Conservation (phyloP, 306 rosid species). For the Gastrolobium bilobum region DNA sequence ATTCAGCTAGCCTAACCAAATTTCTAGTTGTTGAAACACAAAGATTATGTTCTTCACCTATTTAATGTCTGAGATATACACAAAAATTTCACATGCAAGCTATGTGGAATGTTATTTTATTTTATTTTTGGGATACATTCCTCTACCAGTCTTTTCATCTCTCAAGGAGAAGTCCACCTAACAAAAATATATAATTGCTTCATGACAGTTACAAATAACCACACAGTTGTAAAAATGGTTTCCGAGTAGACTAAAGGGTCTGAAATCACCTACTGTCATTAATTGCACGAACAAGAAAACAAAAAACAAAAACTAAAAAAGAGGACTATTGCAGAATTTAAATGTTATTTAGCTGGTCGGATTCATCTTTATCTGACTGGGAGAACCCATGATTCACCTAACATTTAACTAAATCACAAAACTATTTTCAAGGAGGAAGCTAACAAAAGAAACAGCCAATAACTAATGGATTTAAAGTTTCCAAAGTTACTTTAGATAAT, state of each 20-base stretch:
- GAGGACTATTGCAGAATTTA: not conserved
- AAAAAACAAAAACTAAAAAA: not conserved
- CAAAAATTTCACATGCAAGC: no score
- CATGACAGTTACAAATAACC: conserved; percentile 1
- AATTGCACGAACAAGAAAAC: not conserved
- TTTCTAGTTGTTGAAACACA: conserved; percentile 4
- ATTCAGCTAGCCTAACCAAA: conserved; percentile 19
- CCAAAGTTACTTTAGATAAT: no score
- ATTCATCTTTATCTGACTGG: not conserved
- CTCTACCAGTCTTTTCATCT: conserved; percentile 21
- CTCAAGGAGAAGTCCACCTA: conserved; percentile 1
- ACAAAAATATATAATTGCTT: conserved; percentile 23
- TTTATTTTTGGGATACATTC: no score
- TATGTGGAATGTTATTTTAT: no score
- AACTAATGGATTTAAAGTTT: no score
- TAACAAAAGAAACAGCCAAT: not conserved
- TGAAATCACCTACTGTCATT: not conserved
- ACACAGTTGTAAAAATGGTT: not conserved
- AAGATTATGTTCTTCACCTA: conserved; percentile 19
- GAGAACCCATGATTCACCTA: conserved; percentile 29
- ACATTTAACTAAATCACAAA: conserved; percentile 29
- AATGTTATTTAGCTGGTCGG: not conserved
- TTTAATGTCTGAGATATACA: no score
- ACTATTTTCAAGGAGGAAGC: conserved; percentile 30
- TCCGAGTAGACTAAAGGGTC: not conserved